Base-by-base conservation (phyloP, 257 asterid genomes). In the Leptodermis oblonga region DNA sequence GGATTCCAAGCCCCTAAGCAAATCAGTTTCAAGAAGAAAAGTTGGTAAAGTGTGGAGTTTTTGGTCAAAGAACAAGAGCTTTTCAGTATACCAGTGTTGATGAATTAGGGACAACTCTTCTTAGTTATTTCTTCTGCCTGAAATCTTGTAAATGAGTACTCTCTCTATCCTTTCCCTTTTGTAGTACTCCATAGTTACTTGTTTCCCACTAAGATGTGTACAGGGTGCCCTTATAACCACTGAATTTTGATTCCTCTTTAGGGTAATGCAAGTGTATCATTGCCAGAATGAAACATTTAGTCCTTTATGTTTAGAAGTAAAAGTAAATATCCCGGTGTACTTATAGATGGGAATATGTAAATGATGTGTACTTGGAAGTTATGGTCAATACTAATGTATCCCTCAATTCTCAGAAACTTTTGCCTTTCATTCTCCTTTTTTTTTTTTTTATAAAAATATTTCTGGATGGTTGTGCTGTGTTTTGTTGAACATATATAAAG, bases 11-110 rank as follows among this genome's bases (percentile, higher is more conserved):
- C 89, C 95, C 11, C 62, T 88, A 28, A 73, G 86, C 34, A 95
- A 92, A 82, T 87, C 97, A 1, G 71, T 77, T n/a, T 89, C 98
- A 34, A 87, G 86, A 67, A 79, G 72, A 48, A 67, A 68, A 23
- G 26, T 72, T 59, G 69, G 65, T 25, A 67, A 9, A 67, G 74
- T 73, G 1, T 71, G 70, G 83, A 79, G 83, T 46, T 54, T 79
- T 46, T 79, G 79, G 79, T 34, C 62, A 53, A 79, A 79, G 72
- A 79, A 70, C 79, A 74, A 79, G 73, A 79, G 83, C 62, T 71
- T 71, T 79, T 70, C 77, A 11, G 77, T 64, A 33, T 58, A 74
- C 62, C 68, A 75, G 46, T 68, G 71, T 71, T 59, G 12, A 59
- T 30, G 66, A 53, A 45, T 30, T 22, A 54, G 59, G 22, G 26